Base-by-base conservation (phyloP, 768 basidiomycete species). In the Botryobasidium botryosum region DNA sequence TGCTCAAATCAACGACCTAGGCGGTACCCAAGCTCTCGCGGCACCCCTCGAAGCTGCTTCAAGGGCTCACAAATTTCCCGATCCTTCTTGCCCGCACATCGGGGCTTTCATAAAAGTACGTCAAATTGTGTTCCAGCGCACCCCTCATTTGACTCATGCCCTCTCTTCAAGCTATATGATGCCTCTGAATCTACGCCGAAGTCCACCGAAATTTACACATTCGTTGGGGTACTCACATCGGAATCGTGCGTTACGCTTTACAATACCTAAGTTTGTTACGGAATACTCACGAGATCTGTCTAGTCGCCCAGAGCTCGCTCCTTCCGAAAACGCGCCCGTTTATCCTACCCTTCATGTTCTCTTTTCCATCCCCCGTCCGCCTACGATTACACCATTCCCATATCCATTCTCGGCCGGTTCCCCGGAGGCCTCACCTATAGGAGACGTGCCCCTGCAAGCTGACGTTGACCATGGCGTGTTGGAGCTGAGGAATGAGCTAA, bases 61-160 rank as follows among this genome's bases (percentile, higher is more conserved):
- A 13, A 43, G 35, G 25, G 57, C 72, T 4, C 72, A 82, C 59
- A 86, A 85, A 53, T 82, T 68, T 52, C 82, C 83, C 7, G 47
- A 72, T 7, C 65, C 72, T 6, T 59, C 59, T 17, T 56, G 57
- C 15, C 50, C 68, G 6, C 79, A 84, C 54, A 54, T 81, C n/a
- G 83, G 79, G 12, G 68, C 72, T 4, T 77, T 80, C 59, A 63
- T 80, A 52, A 85, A 84, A 68, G 79, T 79, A 44, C 28, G 52
- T 28, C 10, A 3, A 33, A 24, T 20, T 35, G 15, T 27, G 17
- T 38, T 25, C 41, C 10, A 40, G 20, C 44, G 24, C 6, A 28
- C 18, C 15, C n/a, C n/a, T n/a, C n/a, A n/a, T 26, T 35, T 29
- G 21, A 17, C 17, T 17, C 12, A 20, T 38, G 23, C 43, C 20